Conservation (phyloP, 1,139 yeast species). For the Debaryomycetaceae sp. region DNA sequence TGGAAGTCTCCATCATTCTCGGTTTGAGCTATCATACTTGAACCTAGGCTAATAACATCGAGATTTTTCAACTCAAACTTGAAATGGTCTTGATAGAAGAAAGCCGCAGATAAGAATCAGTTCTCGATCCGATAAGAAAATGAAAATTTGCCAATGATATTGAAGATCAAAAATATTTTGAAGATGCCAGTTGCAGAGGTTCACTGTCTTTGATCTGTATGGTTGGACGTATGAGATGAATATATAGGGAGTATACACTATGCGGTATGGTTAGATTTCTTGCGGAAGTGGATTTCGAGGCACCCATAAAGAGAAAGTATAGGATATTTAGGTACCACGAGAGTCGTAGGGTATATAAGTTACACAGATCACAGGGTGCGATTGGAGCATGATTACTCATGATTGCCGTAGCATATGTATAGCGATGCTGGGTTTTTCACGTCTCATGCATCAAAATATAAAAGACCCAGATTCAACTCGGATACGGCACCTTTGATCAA, state of each 20-base stretch:
- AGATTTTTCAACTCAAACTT: neutral
- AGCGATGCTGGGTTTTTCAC: too few species aligned
- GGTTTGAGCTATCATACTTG: neutral
- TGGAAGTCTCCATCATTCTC: neutral
- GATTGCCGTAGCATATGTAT: too few species aligned
- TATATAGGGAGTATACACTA: neutral
- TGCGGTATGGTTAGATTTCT: neutral
- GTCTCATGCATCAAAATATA: conserved; percentile 13
- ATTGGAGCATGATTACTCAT: neutral
- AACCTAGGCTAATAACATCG: neutral
- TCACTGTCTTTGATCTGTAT: neutral
- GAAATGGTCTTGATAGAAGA: neutral
- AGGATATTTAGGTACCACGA: neutral
- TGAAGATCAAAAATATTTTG: neutral
- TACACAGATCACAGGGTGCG: too few species aligned
- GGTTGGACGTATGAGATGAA: neutral
- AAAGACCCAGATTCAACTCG: conserved; percentile 27
- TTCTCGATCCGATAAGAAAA: neutral
- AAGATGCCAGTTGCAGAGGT: neutral
- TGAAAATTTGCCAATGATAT: neutral
- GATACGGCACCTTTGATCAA: conserved; percentile 49
- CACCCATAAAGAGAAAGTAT: neutral
- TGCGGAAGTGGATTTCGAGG: neutral
- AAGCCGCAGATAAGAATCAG: neutral
- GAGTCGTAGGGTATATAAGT: neutral